These are phyloP conservation scores for Xylona heveae DNA, from an alignment of 495 filamentous ascomycete genomes.

Conservation along the genomic window DNA sequence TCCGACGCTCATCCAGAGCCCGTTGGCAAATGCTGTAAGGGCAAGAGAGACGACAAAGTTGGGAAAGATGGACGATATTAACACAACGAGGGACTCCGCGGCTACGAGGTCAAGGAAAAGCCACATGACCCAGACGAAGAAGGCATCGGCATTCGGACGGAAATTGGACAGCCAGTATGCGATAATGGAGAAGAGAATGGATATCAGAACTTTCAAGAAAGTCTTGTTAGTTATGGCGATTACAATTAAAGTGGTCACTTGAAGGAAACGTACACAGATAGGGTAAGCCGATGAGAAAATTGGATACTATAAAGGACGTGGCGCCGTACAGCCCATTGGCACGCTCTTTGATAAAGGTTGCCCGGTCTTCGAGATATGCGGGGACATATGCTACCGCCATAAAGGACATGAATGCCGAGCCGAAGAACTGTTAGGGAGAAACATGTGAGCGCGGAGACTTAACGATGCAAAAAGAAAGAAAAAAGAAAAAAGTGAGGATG, in stretches of 20 bases:
- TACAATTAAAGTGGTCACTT: conserved; percentile 2
- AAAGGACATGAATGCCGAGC: conserved; percentile 74
- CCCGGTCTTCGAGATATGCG: conserved; percentile 58
- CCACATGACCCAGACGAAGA: conserved; percentile 71
- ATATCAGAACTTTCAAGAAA: conserved; percentile 31
- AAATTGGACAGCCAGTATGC: conserved; percentile 69
- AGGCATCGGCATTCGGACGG: conserved; percentile 36
- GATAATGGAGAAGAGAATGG: conserved; percentile 49
- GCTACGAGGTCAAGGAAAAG: conserved; percentile 68
- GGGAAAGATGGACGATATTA: conserved; percentile 48
- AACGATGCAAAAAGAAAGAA: too few relatives aligned
- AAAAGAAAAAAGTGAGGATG: too few relatives aligned
- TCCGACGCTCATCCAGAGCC: conserved; percentile 67
- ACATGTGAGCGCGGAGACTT: too few relatives aligned
- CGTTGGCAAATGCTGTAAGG: conserved; percentile 60
- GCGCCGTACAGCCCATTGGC: conserved; percentile 62
- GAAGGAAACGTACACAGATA: conserved; percentile 30
- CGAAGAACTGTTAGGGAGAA: conserved; percentile 36
- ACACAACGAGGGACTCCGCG: conserved; percentile 59
- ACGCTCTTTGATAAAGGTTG: conserved; percentile 55
- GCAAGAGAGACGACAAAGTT: conserved; percentile 61
- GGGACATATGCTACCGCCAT: conserved; percentile 79
- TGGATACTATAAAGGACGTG: conserved; percentile 46
- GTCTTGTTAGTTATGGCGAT: background rate
- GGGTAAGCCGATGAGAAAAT: conserved; percentile 63